Evolutionary conservation across 495 filamentous ascomycete genomes (phyloP).

Genomic region (Aspergillus haitiensis): DNA sequence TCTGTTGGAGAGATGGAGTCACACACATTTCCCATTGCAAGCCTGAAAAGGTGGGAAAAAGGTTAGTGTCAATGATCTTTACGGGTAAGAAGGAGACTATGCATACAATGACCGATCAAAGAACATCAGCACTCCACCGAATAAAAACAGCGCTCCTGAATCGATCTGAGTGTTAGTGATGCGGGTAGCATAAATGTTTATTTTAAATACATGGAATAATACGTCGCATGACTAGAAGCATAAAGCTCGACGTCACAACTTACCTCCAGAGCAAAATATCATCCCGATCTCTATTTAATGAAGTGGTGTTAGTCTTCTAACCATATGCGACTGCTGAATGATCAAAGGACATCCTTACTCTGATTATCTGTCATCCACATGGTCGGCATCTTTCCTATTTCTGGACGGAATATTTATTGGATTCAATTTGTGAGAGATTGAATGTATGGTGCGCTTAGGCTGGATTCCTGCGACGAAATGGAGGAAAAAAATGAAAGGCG

Average conservation of each 20-base stretch:
- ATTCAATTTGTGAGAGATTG: too few relatives aligned
- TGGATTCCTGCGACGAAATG: too few relatives aligned
- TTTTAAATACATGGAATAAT: background rate
- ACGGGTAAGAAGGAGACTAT: background rate
- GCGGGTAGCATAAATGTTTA: background rate
- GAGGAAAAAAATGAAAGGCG: background rate
- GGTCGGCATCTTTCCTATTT: constrained; percentile 53
- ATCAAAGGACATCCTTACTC: constrained; percentile 58
- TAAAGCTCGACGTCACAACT: constrained; percentile 38
- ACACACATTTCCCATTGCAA: constrained; percentile 85
- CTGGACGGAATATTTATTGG: background rate
- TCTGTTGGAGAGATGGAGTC: background rate
- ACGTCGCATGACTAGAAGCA: background rate
- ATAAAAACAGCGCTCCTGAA: constrained; percentile 84
- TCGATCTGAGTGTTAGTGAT: constrained; percentile 4
- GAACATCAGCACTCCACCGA: constrained; percentile 91
- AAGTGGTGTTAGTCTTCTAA: constrained; percentile 19
- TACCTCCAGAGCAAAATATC: constrained; percentile 94
- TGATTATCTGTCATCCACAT: constrained; percentile 97
- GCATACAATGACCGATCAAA: constrained; percentile 91
- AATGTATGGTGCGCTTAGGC: too few relatives aligned
- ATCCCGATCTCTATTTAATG: constrained; percentile 77
- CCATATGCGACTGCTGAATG: too few relatives aligned
- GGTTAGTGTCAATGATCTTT: constrained; percentile 5
- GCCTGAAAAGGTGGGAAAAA: constrained; percentile 41